Conservation (phyloP, 202 grass and related monocot species). For the Zizania palustris region DNA sequence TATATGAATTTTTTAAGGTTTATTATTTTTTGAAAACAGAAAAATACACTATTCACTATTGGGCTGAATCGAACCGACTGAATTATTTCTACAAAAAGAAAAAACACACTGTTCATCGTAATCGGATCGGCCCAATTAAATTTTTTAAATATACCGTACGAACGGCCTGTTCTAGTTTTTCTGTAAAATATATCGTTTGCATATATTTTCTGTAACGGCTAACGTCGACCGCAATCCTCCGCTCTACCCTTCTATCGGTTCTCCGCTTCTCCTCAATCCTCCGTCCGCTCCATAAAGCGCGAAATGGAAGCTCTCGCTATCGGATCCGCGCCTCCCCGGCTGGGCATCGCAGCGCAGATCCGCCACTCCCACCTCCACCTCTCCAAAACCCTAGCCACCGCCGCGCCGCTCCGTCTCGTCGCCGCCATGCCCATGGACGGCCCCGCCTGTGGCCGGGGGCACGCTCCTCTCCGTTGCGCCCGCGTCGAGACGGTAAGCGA, state of each 20-base stretch:
- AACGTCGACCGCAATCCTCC: constrained; percentile 21
- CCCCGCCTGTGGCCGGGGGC: background rate
- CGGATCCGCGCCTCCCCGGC: constrained; percentile 42
- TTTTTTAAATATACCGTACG: too few species aligned
- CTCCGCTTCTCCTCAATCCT: background rate
- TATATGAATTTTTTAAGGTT: too few species aligned
- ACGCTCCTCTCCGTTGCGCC: constrained; percentile 38
- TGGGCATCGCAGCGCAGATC: constrained; percentile 33
- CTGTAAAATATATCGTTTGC: too few species aligned
- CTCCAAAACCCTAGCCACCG: constrained; percentile 19
- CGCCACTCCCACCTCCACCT: constrained; percentile 32
- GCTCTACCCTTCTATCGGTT: background rate
- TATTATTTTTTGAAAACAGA: too few species aligned
- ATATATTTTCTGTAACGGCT: too few species aligned
- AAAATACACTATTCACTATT: too few species aligned
- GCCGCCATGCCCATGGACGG: constrained; percentile 34
- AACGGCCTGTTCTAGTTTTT: too few species aligned
- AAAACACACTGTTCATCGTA: too few species aligned
- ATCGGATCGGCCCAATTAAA: too few species aligned
- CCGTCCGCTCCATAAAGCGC: constrained; percentile 33
- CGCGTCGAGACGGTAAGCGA: constrained; percentile 47
- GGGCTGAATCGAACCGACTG: too few species aligned
- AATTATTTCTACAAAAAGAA: too few species aligned
- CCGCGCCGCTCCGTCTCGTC: constrained; percentile 9
- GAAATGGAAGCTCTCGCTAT: constrained; percentile 50